Conservation (phyloP, 495 filamentous ascomycete species). For the Hyphodiscus hymeniophilus region DNA sequence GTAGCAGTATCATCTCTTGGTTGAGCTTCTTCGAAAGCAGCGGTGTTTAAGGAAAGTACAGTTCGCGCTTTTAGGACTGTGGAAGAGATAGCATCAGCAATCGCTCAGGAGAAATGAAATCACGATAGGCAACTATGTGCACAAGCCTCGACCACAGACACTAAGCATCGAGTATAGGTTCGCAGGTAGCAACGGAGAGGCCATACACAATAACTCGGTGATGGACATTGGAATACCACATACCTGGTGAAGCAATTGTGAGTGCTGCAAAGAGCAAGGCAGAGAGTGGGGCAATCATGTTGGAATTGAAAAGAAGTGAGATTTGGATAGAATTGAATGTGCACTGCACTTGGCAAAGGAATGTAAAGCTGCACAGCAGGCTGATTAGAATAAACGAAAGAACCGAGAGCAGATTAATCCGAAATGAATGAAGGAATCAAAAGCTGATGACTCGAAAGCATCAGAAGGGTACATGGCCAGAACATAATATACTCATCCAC, state of each 20-base stretch:
- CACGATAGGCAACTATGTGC: too few species aligned
- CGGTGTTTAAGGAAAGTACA: conserved; percentile 35
- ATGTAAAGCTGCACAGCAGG: not conserved
- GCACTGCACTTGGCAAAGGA: not conserved
- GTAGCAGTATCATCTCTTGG: conserved; percentile 39
- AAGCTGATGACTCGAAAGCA: not conserved
- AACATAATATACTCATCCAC: too few species aligned
- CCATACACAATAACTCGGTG: too few species aligned
- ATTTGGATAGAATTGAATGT: too few species aligned
- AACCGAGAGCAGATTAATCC: not conserved
- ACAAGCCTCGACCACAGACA: too few species aligned
- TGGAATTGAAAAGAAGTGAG: not conserved
- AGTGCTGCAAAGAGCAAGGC: not conserved
- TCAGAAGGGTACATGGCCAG: not conserved
- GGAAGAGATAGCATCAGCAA: conserved; percentile 1
- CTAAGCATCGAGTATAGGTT: too few species aligned
- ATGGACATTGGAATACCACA: too few species aligned
- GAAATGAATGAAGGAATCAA: not conserved
- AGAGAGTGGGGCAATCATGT: not conserved
- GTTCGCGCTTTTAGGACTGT: conserved; percentile 22
- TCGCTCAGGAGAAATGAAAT: too few species aligned
- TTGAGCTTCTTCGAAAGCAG: conserved; percentile 42
- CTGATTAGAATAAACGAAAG: not conserved
- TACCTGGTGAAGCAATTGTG: not conserved
- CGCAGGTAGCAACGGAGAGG: too few species aligned